Evolutionary conservation across 1,284 basidiomycete genomes (phyloP).

Genomic region (Irpex rosettiformis): DNA sequence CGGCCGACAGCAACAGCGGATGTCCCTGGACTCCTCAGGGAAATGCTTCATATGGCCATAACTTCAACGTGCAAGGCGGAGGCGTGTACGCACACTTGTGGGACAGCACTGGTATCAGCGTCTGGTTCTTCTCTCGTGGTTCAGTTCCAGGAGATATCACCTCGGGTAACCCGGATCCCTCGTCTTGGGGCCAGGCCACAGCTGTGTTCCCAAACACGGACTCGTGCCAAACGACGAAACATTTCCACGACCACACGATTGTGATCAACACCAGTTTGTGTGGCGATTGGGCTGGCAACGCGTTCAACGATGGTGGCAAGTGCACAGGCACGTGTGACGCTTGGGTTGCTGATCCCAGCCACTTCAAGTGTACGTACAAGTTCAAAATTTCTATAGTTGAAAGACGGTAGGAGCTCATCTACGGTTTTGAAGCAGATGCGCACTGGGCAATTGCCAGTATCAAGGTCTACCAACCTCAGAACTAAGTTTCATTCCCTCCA

Average conservation of each 20-base stretch:
- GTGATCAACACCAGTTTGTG: constrained; percentile 66
- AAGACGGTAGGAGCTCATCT: neutral
- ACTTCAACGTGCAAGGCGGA: constrained; percentile 65
- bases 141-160: constrained; percentile 71
- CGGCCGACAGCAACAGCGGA: constrained; percentile 52
- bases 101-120: constrained; percentile 62
- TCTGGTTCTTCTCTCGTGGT: constrained; percentile 75
- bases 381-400: neutral
- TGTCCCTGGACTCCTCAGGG: constrained; percentile 61
- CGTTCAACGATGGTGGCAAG: constrained; percentile 53
- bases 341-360: constrained; percentile 59
- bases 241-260: constrained; percentile 62
- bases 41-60: constrained; percentile 57
- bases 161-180: constrained; percentile 52
- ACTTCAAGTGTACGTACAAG: constrained; percentile 50
- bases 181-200: constrained; percentile 62
- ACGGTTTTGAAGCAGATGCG: constrained; percentile 11
- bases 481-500: neutral
- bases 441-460: constrained; percentile 18
- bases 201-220: constrained; percentile 60
- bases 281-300: constrained; percentile 64
- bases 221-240: constrained; percentile 58
- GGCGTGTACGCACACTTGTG: constrained; percentile 78
- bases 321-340: constrained; percentile 67
- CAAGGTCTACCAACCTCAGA: constrained; percentile 15